Evolutionary conservation across 106 monocot species (phyloP).

Genomic region (Gastrodia elata): DNA sequence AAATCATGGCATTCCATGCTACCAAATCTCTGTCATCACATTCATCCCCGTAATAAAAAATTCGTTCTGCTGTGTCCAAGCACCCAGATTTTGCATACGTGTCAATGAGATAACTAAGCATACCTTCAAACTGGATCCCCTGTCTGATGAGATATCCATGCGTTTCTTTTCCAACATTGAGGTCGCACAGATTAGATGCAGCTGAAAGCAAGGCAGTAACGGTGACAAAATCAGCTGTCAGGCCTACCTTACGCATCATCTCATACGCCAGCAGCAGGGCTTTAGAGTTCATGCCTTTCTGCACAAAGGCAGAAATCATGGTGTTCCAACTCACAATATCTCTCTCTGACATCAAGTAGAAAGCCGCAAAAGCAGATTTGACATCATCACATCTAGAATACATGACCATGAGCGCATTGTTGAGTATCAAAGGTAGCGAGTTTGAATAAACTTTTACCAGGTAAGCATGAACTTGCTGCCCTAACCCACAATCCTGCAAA

Average conservation of each 20-base stretch:
- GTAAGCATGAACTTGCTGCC: slow-evolving; percentile 69
- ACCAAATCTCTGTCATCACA: slow-evolving; percentile 52
- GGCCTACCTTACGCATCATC: slow-evolving; percentile 89
- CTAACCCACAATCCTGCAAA: slow-evolving; percentile 39
- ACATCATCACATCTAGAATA: slow-evolving; percentile 75
- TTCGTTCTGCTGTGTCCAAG: slow-evolving; percentile 45
- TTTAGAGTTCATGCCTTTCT: slow-evolving; percentile 68
- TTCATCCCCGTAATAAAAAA: slow-evolving; percentile 37
- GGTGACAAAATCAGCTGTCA: slow-evolving; percentile 51
- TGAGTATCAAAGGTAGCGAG: slow-evolving; percentile 40
- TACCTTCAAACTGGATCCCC: slow-evolving; percentile 58
- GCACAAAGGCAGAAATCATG: slow-evolving; percentile 74
- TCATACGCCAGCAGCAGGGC: slow-evolving; percentile 53
- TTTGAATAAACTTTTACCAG: slow-evolving; percentile 33
- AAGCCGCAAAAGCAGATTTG: slow-evolving; percentile 55
- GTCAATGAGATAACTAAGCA: slow-evolving; percentile 89
- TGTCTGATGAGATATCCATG: slow-evolving; percentile 72
- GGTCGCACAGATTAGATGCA: slow-evolving; percentile 59
- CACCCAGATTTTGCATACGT: slow-evolving; percentile 80
- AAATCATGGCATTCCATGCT: slow-evolving; percentile 97
- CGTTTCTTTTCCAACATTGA: slow-evolving; percentile 60
- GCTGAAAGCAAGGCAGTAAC: slow-evolving; percentile 72
- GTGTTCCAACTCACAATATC: slow-evolving; percentile 94
- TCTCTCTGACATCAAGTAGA: slow-evolving; percentile 49
- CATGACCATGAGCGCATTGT: slow-evolving; percentile 79